Evolutionary conservation across 2,329 filamentous ascomycete species (phyloP).

Genomic region (Scedosporium minutisporum): DNA sequence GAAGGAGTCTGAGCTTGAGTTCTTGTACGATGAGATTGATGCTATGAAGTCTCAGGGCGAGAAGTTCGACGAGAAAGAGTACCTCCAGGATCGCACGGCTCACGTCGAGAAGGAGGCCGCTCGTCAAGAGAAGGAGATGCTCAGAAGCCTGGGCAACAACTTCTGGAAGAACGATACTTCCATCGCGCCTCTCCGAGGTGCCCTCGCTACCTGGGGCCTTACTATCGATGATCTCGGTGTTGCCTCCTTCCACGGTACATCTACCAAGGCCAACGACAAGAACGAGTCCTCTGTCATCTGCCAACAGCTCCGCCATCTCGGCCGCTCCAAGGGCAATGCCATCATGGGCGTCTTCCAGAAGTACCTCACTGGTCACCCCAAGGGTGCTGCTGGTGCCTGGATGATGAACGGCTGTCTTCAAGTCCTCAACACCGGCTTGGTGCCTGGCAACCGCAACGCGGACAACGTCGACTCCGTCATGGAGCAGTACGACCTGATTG

Average conservation of each 20-base stretch:
- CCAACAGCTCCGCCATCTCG: constrained; percentile 89
- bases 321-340: constrained; percentile 92
- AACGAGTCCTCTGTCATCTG: constrained; percentile 98
- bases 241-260: constrained; percentile 97
- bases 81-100: constrained; percentile 70
- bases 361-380: constrained; percentile 95
- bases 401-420: constrained; percentile 99
- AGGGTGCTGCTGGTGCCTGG: constrained; percentile 98
- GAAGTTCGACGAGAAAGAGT: constrained; percentile 72
- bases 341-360: constrained; percentile 98
- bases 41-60: constrained; percentile 76
- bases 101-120: constrained; percentile 81
- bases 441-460: constrained; percentile 94
- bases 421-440: constrained; percentile 84
- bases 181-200: constrained; percentile 91
- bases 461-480: constrained; percentile 95
- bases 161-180: constrained; percentile 96
- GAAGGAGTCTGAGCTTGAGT: constrained; percentile 91
- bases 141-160: constrained; percentile 89
- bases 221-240: constrained; percentile 93
- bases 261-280: constrained; percentile 98
- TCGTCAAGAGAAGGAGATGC: constrained; percentile 86
- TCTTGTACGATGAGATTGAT: constrained; percentile 81
- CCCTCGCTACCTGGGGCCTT: constrained; percentile 93
- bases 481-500: constrained; percentile 96